phyloP scores from a whole-genome alignment of 2,329 filamentous ascomycete genomes.

The Leptoxyphium fumago region DNA sequence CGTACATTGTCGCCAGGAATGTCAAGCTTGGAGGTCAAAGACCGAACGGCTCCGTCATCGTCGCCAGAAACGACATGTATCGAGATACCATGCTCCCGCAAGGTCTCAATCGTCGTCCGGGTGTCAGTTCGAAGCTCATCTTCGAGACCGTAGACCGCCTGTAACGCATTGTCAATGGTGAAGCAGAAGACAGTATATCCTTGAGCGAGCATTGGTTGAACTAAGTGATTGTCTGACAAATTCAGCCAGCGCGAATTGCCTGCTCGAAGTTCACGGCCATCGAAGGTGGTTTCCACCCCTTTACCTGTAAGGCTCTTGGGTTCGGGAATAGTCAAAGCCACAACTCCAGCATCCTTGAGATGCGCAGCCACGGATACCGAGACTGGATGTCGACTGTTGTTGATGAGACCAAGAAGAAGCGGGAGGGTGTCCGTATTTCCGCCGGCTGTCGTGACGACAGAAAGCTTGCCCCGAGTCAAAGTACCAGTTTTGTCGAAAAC shows the following conservation, averaged over 20 bases:
- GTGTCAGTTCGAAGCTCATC: slow-evolving; percentile 36
- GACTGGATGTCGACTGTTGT: slow-evolving; percentile 14
- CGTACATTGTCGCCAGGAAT: slow-evolving; percentile 27
- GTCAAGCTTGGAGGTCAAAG: slow-evolving; percentile 29
- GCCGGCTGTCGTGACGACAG: slow-evolving; percentile 16
- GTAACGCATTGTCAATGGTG: slow-evolving; percentile 29
- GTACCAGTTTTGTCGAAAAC: slow-evolving; percentile 76
- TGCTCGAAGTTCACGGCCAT: slow-evolving; percentile 22
- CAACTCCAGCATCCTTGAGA: slow-evolving; percentile 7
- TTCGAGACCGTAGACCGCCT: slow-evolving; percentile 37
- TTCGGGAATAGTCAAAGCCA: slow-evolving; percentile 4
- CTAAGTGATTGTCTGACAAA: slow-evolving; percentile 16
- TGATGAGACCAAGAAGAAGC: slow-evolving; percentile 4
- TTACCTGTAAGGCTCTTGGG: slow-evolving; percentile 27
- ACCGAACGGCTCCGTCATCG: slow-evolving; percentile 32
- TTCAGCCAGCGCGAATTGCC: slow-evolving; percentile 36
- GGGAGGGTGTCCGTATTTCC: slow-evolving; percentile 1
- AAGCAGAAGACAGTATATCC: slow-evolving; percentile 43
- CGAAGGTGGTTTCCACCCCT: slow-evolving; percentile 27
- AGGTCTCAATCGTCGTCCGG: slow-evolving; percentile 34
- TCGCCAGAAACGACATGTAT: slow-evolving; percentile 46
- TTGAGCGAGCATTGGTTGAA: slow-evolving; percentile 24
- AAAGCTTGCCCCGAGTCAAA: slow-evolving; percentile 44
- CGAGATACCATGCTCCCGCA: slow-evolving; percentile 33
- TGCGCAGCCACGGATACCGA: slow-evolving; percentile 13